Conservation (phyloP, 768 basidiomycete species). For the Paxillus rubicundulus region DNA sequence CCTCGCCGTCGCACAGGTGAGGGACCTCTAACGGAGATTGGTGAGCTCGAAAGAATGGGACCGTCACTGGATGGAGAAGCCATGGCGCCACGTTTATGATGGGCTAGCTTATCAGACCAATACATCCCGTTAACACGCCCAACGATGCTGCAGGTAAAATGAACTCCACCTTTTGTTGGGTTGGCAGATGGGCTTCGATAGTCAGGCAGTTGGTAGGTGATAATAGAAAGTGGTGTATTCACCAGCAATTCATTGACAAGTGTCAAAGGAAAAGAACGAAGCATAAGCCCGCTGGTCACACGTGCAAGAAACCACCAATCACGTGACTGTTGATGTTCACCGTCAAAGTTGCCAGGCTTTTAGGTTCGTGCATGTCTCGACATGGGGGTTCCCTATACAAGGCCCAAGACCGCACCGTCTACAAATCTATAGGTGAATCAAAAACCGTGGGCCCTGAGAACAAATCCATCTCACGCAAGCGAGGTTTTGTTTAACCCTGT, state of each 20-base stretch:
- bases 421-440: not conserved
- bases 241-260: conserved; percentile 3
- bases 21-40: conserved; percentile 38
- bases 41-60: conserved; percentile 37
- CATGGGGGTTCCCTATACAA: too few relatives aligned
- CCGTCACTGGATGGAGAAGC: conserved; percentile 38
- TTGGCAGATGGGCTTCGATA: not conserved
- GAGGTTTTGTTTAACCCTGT: not conserved
- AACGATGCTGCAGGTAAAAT: not conserved
- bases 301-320: too few relatives aligned
- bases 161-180: conserved; percentile 14
- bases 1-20: conserved; percentile 42
- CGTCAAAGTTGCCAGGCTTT: too few relatives aligned
- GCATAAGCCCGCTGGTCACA: not conserved
- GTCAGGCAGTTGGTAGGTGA: not conserved
- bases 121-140: not conserved
- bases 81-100: conserved; percentile 28
- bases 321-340: too few relatives aligned
- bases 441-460: too few relatives aligned
- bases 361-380: too few relatives aligned
- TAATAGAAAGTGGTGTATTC: not conserved
- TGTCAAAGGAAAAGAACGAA: not conserved
- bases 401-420: too few relatives aligned
- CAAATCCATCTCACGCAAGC: too few relatives aligned
- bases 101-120: conserved; percentile 2